Evolutionary conservation across 148 eudicot species (phyloP), one percentile per base, ranked within the genome.

Genomic region (Silene conica): DNA sequence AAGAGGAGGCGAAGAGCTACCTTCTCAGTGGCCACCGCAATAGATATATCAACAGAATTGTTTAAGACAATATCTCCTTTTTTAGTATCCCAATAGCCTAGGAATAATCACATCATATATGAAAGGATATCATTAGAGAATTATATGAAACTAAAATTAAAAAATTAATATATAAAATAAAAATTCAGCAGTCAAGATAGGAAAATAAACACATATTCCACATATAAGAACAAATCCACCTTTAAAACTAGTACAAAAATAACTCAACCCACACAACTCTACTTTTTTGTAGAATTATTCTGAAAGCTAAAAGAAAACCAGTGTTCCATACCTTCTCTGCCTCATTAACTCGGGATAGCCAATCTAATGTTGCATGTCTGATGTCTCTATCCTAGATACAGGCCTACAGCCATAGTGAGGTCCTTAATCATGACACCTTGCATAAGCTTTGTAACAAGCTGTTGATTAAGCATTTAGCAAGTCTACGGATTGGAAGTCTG

Each of bases 11-110:
- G 8, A 38, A 50, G 16, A 50, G 18, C 55, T 74, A 92, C 99
- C 96, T 92, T 96, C 76, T 96, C 99, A 54, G 99, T 92, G 73
- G 99, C 99, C 79, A 96, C 99, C 31, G 99, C 99, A 82, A 96
- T 87, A 45, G 99, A 92, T 79, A 92, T 90, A 82, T 96, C 97
- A 80, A 92, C 89, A 23, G 96, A 83, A 80, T 89, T 87, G 66
- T 90, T 83, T 61, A 85, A 73, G 67, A 84, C 72, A 46, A 80
- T 59, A 76, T 92, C 92, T 58, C 87, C 96, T 77, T 88, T 87
- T 63, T 83, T 78, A 78, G 72, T 80, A 83, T 87, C 87, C 99
- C 99, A 96, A 78, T 78, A 96, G 76, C 88, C 99, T 96, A 86
- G 77, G 57, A 80, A 10, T 70, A 56, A 73, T 31, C 34, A 75